Conservation (phyloP, 768 basidiomycete species). For the Podaxis sp. region DNA sequence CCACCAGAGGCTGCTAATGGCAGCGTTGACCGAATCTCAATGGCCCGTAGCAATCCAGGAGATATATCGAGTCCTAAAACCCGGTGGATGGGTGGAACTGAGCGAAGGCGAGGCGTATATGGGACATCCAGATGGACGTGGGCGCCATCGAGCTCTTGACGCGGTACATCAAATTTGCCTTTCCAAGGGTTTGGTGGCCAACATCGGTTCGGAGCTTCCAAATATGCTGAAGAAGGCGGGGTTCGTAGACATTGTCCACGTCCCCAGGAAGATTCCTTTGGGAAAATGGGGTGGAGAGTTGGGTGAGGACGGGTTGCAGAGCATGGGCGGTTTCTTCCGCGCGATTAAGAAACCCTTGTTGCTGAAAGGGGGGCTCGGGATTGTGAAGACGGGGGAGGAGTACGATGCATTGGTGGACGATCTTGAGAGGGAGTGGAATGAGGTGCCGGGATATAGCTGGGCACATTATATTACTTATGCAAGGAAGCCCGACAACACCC, state of each 20-base stretch:
- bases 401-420: slow-evolving; percentile 13
- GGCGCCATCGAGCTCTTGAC: not conserved
- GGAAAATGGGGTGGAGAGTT: not conserved
- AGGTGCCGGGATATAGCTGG: slow-evolving; percentile 1
- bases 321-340: not conserved
- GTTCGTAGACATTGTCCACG: not conserved
- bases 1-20: slow-evolving; percentile 10
- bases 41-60: slow-evolving; percentile 5
- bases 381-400: slow-evolving; percentile 7
- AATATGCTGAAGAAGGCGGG: not conserved
- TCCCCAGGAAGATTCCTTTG: not conserved
- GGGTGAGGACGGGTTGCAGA: not conserved
- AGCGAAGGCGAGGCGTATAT: not conserved
- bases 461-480: not conserved
- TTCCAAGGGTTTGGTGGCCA: not conserved
- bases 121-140: not conserved
- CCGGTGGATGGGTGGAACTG: slow-evolving; percentile 10
- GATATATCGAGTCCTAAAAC: slow-evolving; percentile 11
- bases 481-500: not conserved
- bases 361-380: slow-evolving; percentile 12
- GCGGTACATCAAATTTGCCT: not conserved
- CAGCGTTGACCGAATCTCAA: not conserved
- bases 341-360: slow-evolving; percentile 8
- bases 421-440: not conserved
- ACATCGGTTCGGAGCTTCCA: not conserved